These are phyloP conservation scores for Ogataea trehalophila DNA, from an alignment of 805 yeast species.

Conservation along the genomic window DNA sequence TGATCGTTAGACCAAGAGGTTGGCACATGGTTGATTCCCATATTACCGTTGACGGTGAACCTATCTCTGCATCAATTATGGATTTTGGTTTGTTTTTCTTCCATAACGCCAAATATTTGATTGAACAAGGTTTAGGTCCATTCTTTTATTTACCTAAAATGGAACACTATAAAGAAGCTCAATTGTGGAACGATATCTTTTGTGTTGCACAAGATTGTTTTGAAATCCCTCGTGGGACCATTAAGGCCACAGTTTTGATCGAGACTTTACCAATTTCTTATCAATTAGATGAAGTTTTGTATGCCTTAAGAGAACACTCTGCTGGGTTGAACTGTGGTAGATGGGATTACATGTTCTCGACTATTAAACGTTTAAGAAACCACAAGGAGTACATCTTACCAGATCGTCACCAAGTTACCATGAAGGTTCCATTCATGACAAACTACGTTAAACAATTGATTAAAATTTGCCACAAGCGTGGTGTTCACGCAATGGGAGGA, in stretches of 20 bases:
- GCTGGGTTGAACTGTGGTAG: conserved; percentile 84
- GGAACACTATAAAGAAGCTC: conserved; percentile 83
- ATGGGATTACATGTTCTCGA: conserved; percentile 84
- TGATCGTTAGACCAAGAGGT: conserved; percentile 84
- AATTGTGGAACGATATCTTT: conserved; percentile 79
- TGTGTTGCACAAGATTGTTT: conserved; percentile 70
- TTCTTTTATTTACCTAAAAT: conserved; percentile 80
- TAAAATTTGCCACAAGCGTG: conserved; percentile 69
- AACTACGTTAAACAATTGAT: conserved; percentile 71
- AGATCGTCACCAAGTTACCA: conserved; percentile 74
- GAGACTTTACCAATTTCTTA: conserved; percentile 83
- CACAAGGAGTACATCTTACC: conserved; percentile 65
- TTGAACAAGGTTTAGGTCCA: conserved; percentile 69
- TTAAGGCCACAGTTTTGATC: conserved; percentile 75
- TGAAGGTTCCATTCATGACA: conserved; percentile 79
- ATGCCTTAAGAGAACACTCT: conserved; percentile 70
- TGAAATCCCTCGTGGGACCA: conserved; percentile 67
- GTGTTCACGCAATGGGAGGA: conserved; percentile 86
- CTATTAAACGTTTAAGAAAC: conserved; percentile 71
- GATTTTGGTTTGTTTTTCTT: conserved; percentile 76
- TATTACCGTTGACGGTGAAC: conserved; percentile 66
- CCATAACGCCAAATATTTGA: conserved; percentile 63
- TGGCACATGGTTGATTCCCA: conserved; percentile 82
- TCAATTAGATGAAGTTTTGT: conserved; percentile 82
- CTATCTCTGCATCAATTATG: conserved; percentile 70